Percentiles rank a stretch among this genome's conserved stretches.
Conservation (phyloP, 306 rosid species). For the Malus domestica region DNA sequence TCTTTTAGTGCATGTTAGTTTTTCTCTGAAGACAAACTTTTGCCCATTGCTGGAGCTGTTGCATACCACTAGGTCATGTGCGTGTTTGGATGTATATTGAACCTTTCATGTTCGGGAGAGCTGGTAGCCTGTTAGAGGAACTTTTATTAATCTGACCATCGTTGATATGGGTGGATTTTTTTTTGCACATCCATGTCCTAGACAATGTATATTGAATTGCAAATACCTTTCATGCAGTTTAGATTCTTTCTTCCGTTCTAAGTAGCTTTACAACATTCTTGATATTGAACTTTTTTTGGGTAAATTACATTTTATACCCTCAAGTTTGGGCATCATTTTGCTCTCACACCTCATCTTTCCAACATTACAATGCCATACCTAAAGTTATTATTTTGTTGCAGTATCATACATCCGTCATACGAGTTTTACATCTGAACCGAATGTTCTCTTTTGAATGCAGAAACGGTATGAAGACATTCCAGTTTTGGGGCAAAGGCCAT, state of each 20-base stretch:
- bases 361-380: no score
- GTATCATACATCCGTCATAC: no score
- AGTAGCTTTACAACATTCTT: background rate
- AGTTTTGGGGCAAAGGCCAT: constrained; percentile 47
- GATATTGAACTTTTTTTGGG: background rate
- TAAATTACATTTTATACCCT: background rate
- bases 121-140: background rate
- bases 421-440: no score
- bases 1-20: background rate
- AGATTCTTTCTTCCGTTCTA: background rate
- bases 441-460: constrained; percentile 20
- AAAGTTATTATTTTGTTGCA: no score
- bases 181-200: background rate
- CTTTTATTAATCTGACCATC: no score
- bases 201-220: background rate
- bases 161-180: background rate
- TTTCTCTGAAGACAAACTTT: background rate
- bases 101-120: background rate
- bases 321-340: no score
- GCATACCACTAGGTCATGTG: background rate
- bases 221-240: background rate
- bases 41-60: background rate
- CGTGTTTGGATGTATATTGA: background rate
- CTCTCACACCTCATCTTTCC: no score
- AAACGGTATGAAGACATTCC: constrained; percentile 49